Conservation (phyloP, 257 asterid species). For the Solanum neorickii region DNA sequence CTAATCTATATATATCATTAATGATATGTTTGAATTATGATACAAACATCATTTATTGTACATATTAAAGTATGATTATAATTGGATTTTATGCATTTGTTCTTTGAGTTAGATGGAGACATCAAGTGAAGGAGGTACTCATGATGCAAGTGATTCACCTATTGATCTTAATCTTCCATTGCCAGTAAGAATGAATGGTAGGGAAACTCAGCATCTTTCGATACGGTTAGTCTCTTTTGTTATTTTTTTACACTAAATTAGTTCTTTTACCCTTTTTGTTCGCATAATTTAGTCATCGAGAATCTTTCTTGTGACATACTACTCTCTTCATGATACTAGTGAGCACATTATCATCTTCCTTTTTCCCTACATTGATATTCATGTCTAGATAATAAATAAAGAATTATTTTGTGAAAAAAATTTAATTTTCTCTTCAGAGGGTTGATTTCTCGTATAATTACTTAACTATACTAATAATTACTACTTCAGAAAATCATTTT, state of each 20-base stretch:
- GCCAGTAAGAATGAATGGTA: constrained; percentile 16
- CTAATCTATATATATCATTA: background rate
- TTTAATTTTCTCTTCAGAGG: background rate
- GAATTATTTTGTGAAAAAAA: background rate
- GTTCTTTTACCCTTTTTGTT: background rate
- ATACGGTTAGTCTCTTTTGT: constrained; percentile 42
- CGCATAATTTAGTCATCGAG: background rate
- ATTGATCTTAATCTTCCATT: constrained; percentile 32
- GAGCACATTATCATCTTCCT: background rate
- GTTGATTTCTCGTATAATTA: background rate
- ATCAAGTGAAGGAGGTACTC: constrained; percentile 14
- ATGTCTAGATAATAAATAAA: background rate
- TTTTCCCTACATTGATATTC: background rate
- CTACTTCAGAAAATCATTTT: background rate
- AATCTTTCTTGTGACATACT: background rate
- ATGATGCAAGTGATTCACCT: constrained; percentile 9
- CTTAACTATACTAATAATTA: background rate
- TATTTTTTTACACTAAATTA: background rate
- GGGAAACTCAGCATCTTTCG: constrained; percentile 39
- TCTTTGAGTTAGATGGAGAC: constrained; percentile 28
- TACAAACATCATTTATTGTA: background rate
- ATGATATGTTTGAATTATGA: background rate
- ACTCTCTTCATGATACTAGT: background rate
- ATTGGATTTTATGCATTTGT: background rate
- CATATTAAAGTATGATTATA: background rate